These are phyloP conservation scores for Glebionis coronaria DNA, from an alignment of 129 eudicot species.

Conservation along the genomic window DNA sequence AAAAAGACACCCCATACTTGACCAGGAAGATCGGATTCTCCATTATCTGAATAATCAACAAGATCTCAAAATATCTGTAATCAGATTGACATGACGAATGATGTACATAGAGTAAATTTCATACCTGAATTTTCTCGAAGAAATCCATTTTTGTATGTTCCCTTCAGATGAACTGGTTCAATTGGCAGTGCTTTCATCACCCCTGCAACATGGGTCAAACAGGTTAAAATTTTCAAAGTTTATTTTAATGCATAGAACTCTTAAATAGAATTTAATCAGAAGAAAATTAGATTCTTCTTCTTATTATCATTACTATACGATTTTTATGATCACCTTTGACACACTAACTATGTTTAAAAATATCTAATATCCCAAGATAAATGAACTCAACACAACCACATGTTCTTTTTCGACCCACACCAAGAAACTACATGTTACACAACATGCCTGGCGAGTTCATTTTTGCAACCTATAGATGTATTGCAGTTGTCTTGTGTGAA, in stretches of 20 bases:
- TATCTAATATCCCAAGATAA: no score
- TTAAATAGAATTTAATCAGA: neutral
- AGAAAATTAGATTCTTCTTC: neutral
- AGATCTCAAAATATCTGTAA: neutral
- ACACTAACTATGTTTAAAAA: no score
- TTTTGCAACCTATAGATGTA: no score
- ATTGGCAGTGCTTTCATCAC: slow-evolving; percentile 63
- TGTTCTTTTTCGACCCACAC: no score
- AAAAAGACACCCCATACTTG: slow-evolving; percentile 70
- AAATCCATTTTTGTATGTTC: slow-evolving; percentile 45
- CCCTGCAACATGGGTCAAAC: slow-evolving; percentile 41
- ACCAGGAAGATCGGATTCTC: slow-evolving; percentile 43
- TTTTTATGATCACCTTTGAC: no score
- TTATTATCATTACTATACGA: no score
- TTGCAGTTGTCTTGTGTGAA: neutral
- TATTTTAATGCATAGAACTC: no score
- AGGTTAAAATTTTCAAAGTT: no score
- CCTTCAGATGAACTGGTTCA: slow-evolving; percentile 52
- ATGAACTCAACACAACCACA: no score
- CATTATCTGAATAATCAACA: slow-evolving; percentile 37
- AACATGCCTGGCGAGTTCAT: no score
- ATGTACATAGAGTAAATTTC: neutral
- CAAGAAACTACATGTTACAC: no score
- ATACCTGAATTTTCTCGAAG: slow-evolving; percentile 51
- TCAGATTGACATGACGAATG: slow-evolving; percentile 2